These are phyloP conservation scores for Lathyrus tuberosus DNA, from an alignment of 306 rosid genomes.

Conservation along the genomic window DNA sequence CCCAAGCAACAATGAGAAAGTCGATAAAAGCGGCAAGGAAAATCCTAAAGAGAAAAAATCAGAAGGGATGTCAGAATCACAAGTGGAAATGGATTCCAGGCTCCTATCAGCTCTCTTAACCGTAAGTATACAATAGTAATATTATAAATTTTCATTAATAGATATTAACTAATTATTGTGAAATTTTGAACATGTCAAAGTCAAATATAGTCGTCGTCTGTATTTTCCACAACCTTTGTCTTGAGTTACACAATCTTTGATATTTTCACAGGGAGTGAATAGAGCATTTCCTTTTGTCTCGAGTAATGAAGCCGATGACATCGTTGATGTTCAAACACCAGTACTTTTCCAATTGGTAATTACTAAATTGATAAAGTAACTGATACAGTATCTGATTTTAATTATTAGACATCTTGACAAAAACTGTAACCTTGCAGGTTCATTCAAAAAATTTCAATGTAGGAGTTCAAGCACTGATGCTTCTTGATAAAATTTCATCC, in stretches of 20 bases:
- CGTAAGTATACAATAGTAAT: constrained; percentile 46
- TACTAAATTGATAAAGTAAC: constrained; percentile 27
- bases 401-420: constrained; percentile 32
- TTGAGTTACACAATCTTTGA: constrained; percentile 6
- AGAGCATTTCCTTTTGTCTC: constrained; percentile 93
- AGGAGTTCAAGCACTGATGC: constrained; percentile 93
- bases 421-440: constrained; percentile 61
- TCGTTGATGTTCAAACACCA: constrained; percentile 91
- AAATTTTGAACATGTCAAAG: constrained; percentile 4
- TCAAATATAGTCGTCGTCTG: background rate
- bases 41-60: constrained; percentile 43
- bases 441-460: constrained; percentile 92
- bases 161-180: constrained; percentile 9
- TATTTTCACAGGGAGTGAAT: constrained; percentile 78
- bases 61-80: constrained; percentile 54
- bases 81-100: constrained; percentile 80
- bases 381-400: constrained; percentile 18
- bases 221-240: background rate
- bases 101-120: constrained; percentile 85
- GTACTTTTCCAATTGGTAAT: constrained; percentile 85
- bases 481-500: constrained; percentile 92
- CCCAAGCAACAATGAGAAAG: constrained; percentile 52
- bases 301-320: constrained; percentile 87
- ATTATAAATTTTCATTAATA: background rate
- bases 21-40: constrained; percentile 50